Evolutionary conservation across 305 asterid genomes (phyloP).

Genomic region (Euphrasia arctica): DNA sequence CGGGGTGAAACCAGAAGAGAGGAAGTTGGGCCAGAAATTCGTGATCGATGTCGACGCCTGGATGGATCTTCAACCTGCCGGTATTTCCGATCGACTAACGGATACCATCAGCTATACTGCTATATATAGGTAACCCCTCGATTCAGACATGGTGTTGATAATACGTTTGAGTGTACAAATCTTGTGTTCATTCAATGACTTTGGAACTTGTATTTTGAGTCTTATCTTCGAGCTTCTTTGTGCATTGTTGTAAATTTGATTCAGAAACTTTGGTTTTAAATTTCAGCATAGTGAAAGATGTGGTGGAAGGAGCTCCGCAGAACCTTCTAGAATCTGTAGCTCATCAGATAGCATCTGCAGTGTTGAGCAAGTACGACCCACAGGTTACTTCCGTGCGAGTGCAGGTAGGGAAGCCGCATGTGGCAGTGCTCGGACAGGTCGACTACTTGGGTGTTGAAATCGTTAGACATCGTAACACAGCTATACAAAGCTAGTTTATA

Average conservation of each 20-base stretch:
- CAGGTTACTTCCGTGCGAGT: conserved; percentile 64
- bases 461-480: conserved; percentile 39
- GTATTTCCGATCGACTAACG: conserved; percentile 54
- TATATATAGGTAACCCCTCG: conserved; percentile 55
- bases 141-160: neutral
- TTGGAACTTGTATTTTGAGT: neutral
- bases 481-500: neutral
- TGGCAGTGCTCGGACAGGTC: conserved; percentile 71
- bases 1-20: conserved; percentile 87
- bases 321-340: conserved; percentile 88
- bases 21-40: conserved; percentile 80
- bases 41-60: conserved; percentile 86
- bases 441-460: conserved; percentile 92
- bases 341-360: conserved; percentile 53
- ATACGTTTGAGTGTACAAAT: neutral
- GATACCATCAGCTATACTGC: conserved; percentile 85
- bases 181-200: too few relatives aligned
- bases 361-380: conserved; percentile 40
- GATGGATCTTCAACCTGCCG: conserved; percentile 87
- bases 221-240: neutral
- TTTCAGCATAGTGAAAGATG: conserved; percentile 68
- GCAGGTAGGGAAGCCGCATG: conserved; percentile 86
- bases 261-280: too few relatives aligned
- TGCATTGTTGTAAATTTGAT: neutral
- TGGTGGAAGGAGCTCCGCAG: conserved; percentile 66